phyloP scores from a whole-genome alignment of 768 basidiomycete genomes.

The Boletus coccyginus region DNA sequence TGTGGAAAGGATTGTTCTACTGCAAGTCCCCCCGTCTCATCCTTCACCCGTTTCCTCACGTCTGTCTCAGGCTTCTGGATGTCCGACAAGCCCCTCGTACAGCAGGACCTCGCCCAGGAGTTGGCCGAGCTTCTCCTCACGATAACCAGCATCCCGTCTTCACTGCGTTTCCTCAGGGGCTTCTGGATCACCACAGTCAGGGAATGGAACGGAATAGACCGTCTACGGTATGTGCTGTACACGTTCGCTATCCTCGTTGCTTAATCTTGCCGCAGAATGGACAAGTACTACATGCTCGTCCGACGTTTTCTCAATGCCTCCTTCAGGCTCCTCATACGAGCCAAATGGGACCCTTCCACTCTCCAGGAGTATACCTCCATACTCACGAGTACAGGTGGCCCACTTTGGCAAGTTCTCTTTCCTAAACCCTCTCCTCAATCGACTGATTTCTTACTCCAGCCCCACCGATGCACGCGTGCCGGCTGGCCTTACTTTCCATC shows the following conservation, averaged over 20 bases:
- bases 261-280: slow-evolving; percentile 56
- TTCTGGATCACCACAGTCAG: slow-evolving; percentile 91
- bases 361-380: slow-evolving; percentile 69
- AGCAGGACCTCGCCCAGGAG: slow-evolving; percentile 86
- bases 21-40: slow-evolving; percentile 47
- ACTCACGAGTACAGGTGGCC: slow-evolving; percentile 65
- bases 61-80: slow-evolving; percentile 87
- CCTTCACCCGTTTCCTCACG: neutral
- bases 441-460: slow-evolving; percentile 37
- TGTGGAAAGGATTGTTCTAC: slow-evolving; percentile 99
- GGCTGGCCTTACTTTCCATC: slow-evolving; percentile 74
- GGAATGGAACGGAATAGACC: slow-evolving; percentile 93
- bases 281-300: slow-evolving; percentile 97
- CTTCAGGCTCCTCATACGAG: slow-evolving; percentile 73
- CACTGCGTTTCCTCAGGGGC: slow-evolving; percentile 76
- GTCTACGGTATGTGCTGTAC: slow-evolving; percentile 61
- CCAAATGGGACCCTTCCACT: slow-evolving; percentile 58
- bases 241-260: neutral
- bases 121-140: slow-evolving; percentile 78
- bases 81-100: slow-evolving; percentile 97
- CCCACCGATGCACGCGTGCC: slow-evolving; percentile 73
- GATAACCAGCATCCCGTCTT: slow-evolving; percentile 53
- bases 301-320: slow-evolving; percentile 84
- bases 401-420: slow-evolving; percentile 62
- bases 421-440: neutral